Conservation (phyloP, 2,329 filamentous ascomycete species). For the Chaetomium olivaceum region DNA sequence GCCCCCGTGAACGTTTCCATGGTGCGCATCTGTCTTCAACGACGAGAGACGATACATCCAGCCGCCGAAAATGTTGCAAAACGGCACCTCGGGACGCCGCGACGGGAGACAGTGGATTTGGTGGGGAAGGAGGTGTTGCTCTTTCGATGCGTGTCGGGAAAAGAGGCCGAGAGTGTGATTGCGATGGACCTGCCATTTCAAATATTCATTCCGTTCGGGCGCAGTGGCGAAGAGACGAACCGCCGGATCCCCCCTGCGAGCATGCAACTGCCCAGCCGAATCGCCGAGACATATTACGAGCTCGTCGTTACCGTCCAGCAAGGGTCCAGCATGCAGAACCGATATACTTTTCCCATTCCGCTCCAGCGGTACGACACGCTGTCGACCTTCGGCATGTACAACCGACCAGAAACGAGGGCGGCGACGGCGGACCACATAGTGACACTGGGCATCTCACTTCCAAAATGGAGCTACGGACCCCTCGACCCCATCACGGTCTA, state of each 20-base stretch:
- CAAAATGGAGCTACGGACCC: conserved; percentile 94
- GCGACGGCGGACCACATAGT: conserved; percentile 87
- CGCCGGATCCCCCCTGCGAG: conserved; percentile 89
- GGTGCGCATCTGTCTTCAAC: conserved; percentile 90
- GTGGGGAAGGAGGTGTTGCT: conserved; percentile 95
- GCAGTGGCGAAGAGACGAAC: conserved; percentile 86
- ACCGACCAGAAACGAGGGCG: conserved; percentile 86
- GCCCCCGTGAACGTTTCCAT: conserved; percentile 89
- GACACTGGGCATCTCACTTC: conserved; percentile 86
- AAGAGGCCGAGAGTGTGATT: conserved; percentile 83
- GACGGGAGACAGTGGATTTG: conserved; percentile 87
- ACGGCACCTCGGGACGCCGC: conserved; percentile 83
- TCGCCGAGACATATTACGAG: conserved; percentile 97
- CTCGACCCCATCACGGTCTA: conserved; percentile 94
- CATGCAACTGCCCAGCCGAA: conserved; percentile 84
- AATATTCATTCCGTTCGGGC: conserved; percentile 92
- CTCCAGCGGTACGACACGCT: conserved; percentile 93
- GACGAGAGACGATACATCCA: conserved; percentile 94
- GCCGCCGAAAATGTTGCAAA: conserved; percentile 92
- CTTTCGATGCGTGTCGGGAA: conserved; percentile 81
- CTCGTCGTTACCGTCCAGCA: conserved; percentile 95
- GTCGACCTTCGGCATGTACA: conserved; percentile 99
- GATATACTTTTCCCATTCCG: conserved; percentile 87
- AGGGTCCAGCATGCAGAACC: conserved; percentile 80
- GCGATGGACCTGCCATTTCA: conserved; percentile 98